A percentile compares a stretch with the other conserved stretches of the same genome.
Conservation (phyloP, 1,284 basidiomycete genomes). For the Tilletia setariae region DNA sequence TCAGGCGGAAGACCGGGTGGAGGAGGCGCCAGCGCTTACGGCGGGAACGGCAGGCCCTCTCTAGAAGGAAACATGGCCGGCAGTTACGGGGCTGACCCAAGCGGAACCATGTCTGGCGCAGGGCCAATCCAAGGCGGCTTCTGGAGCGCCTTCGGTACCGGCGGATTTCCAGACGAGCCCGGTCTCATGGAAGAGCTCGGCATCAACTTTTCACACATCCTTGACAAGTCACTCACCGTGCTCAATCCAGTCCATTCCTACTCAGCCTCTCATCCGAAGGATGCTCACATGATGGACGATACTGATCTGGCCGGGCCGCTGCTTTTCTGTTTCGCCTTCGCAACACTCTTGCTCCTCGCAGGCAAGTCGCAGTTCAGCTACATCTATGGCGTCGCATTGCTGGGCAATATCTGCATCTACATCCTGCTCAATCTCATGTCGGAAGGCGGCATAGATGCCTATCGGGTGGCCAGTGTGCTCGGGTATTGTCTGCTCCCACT, state of each 20-base stretch:
- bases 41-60: conserved; percentile 22
- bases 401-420: conserved; percentile 93
- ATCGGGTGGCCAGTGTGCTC: conserved; percentile 89
- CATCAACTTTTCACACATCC: conserved; percentile 94
- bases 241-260: conserved; percentile 84
- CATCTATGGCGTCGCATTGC: conserved; percentile 93
- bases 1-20: background rate
- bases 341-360: conserved; percentile 58
- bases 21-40: background rate
- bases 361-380: conserved; percentile 99
- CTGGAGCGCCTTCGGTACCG: conserved; percentile 51
- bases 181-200: conserved; percentile 69
- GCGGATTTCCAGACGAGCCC: conserved; percentile 52
- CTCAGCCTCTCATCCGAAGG: conserved; percentile 55
- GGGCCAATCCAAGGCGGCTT: conserved; percentile 43
- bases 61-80: conserved; percentile 46
- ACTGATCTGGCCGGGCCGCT: conserved; percentile 95
- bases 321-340: conserved; percentile 79
- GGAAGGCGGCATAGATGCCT: conserved; percentile 89
- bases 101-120: conserved; percentile 32
- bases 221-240: conserved; percentile 88
- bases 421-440: conserved; percentile 96
- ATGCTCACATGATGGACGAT: conserved; percentile 98
- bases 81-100: conserved; percentile 22
- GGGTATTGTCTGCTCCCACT: conserved; percentile 97